Percentiles rank a stretch among this genome's conserved stretches.
Evolutionary conservation across 306 rosid genomes (phyloP).

Genomic region (Fragaria nilgerrensis): DNA sequence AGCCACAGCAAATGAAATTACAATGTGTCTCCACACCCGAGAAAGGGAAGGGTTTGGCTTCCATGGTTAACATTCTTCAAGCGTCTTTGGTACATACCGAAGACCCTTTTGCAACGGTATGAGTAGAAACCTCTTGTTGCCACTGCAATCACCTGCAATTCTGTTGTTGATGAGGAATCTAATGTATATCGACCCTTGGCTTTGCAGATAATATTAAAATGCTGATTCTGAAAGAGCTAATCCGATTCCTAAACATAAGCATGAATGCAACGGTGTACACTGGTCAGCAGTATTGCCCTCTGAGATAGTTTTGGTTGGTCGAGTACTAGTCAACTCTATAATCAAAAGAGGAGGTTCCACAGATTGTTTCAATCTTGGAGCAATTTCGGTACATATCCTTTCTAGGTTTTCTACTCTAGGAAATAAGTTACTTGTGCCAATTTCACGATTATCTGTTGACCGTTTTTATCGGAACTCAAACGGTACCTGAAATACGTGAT

Average conservation of each 20-base stretch:
- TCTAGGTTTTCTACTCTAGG: slow-evolving; percentile 21
- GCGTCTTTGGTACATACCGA: slow-evolving; percentile 72
- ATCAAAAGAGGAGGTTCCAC: slow-evolving; percentile 32
- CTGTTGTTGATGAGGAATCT: slow-evolving; percentile 5
- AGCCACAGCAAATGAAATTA: slow-evolving; percentile 43
- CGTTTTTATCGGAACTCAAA: too few species aligned
- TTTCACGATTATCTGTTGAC: slow-evolving; percentile 21
- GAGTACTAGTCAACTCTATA: slow-evolving; percentile 48
- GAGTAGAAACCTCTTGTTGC: slow-evolving; percentile 14
- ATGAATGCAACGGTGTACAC: slow-evolving; percentile 73
- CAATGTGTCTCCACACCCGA: slow-evolving; percentile 46
- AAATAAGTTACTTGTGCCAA: slow-evolving; percentile 21
- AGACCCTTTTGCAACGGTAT: slow-evolving; percentile 78
- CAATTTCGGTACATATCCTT: slow-evolving; percentile 50
- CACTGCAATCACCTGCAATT: not conserved
- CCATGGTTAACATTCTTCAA: slow-evolving; percentile 51
- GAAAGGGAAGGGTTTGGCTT: slow-evolving; percentile 72
- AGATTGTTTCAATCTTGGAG: slow-evolving; percentile 35
- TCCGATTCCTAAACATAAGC: slow-evolving; percentile 63
- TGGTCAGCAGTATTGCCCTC: slow-evolving; percentile 80
- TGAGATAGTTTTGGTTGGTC: slow-evolving; percentile 87
- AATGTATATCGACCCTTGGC: not conserved
- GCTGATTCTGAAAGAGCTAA: slow-evolving; percentile 37
- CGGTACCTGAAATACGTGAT: too few species aligned
- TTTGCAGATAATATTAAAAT: slow-evolving; percentile 57